These are phyloP conservation scores for Pichia pseudocactophila DNA, from an alignment of 805 yeast species.

Conservation along the genomic window DNA sequence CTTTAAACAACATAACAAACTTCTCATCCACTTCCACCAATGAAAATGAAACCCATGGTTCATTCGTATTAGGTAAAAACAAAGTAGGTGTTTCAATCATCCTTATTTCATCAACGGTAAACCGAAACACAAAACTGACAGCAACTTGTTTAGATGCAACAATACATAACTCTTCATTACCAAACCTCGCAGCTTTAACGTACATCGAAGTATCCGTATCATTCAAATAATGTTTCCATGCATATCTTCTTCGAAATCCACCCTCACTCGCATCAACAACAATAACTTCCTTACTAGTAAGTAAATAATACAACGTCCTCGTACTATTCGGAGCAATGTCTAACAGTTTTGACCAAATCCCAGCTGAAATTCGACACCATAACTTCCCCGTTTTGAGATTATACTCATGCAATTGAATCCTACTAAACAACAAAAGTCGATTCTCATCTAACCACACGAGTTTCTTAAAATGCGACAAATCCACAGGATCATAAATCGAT, in stretches of 20 bases:
- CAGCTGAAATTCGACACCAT: constrained; percentile 36
- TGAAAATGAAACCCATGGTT: not conserved
- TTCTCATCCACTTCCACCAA: no score
- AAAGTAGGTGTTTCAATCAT: constrained; percentile 20
- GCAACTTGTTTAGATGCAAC: constrained; percentile 24
- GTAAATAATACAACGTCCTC: constrained; percentile 33
- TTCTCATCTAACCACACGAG: constrained; percentile 36
- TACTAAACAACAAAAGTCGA: constrained; percentile 29
- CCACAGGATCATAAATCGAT: constrained; percentile 36
- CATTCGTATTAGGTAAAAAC: constrained; percentile 9
- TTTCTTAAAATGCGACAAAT: constrained; percentile 48
- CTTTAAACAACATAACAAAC: no score
- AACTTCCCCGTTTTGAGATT: constrained; percentile 24
- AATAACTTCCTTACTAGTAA: constrained; percentile 61
- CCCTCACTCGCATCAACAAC: constrained; percentile 32
- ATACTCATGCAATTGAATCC: constrained; percentile 34
- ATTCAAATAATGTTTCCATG: constrained; percentile 67
- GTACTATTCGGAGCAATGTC: constrained; percentile 32
- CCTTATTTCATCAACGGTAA: constrained; percentile 18
- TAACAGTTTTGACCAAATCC: constrained; percentile 43
- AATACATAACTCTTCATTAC: constrained; percentile 17
- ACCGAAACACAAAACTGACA: constrained; percentile 24
- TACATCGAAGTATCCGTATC: constrained; percentile 45
- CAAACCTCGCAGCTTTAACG: constrained; percentile 23
- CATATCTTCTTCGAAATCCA: constrained; percentile 39